phyloP scores from a whole-genome alignment of 805 yeast genomes.

The Candida peoriensis region DNA sequence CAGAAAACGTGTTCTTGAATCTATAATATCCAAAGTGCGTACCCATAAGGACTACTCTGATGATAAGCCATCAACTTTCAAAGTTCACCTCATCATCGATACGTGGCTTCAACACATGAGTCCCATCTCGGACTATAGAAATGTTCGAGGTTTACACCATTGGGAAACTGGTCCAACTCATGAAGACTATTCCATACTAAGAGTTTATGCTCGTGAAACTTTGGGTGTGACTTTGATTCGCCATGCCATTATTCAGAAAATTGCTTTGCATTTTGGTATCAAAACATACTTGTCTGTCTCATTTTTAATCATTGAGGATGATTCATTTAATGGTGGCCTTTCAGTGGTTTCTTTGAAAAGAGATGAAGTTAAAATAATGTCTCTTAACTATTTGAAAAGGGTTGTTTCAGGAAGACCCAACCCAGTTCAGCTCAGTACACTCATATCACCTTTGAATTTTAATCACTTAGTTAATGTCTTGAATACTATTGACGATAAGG shows the following conservation, averaged over 20 bases:
- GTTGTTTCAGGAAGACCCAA: background rate
- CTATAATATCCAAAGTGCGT: conserved; percentile 2
- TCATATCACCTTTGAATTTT: background rate
- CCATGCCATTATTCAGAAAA: conserved; percentile 6
- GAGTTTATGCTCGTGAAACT: conserved; percentile 9
- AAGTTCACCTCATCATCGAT: conserved; percentile 10
- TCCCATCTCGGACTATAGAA: background rate
- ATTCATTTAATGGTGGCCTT: conserved; percentile 3
- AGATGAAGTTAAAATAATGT: background rate
- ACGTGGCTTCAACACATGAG: background rate
- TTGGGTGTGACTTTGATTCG: conserved; percentile 5
- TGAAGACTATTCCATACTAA: conserved; percentile 8
- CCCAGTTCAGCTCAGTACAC: background rate
- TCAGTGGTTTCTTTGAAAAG: conserved; percentile 4
- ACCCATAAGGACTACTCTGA: background rate
- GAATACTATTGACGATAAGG: background rate
- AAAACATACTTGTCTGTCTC: conserved; percentile 1
- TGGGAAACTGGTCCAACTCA: background rate
- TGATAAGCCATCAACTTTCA: conserved; percentile 5
- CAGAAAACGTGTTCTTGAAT: conserved; percentile 7
- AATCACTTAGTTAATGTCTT: background rate
- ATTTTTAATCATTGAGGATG: conserved; percentile 6
- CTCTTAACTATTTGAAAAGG: background rate
- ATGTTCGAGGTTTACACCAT: too few relatives aligned
- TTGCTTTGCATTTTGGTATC: conserved; percentile 4